Base-by-base conservation (phyloP, 306 rosid genomes). In the Fagus crenata region DNA sequence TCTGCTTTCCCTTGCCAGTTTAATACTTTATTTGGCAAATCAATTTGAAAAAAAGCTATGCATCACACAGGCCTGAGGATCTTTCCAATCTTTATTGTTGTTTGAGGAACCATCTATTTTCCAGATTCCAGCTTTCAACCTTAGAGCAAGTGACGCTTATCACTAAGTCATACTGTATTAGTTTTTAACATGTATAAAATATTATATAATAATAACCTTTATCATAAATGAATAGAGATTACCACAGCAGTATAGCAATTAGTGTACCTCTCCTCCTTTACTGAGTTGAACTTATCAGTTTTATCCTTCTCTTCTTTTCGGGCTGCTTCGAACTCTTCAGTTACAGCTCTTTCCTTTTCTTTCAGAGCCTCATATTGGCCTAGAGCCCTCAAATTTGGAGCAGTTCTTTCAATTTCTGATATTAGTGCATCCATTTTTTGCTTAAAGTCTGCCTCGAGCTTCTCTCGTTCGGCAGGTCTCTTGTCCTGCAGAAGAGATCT, bases 381-480 rank as follows among this genome's bases (percentile, higher is more conserved):
- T 80, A 96, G 83, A 76, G 99, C 98, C 88, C 93, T 96, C 91
- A 96, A 83, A 89, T 96, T 96, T 41, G 99, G 99, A 33, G 99
- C 97, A 2, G 99, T 96, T 89, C 89, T 91, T 64, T 96, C 98
- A 22, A 92, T 96, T 75, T 96, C 99, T 65, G 97, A 85, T 77
- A 84, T 64, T 77, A 92, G 64, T 76, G 91, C 80, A 78, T 89
- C 97, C 82, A 86, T 86, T 78, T 92, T 90, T 75, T 87, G 93
- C 90, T 83, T 96, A 63, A 92, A 96, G 1, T 92, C 96, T 63
- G 51, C 69, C 85, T 96, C 99, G 80, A 87, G 82, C 81, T 91
- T 92, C 73, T 92, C 93, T 72, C 92, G 74, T 69, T 89, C 91
- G 42, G 97, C 85, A 53, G 82, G 74, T 81, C 88, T 89, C 87